phyloP scores from a whole-genome alignment of 345 rosid species.

The Ceriops tagal region DNA sequence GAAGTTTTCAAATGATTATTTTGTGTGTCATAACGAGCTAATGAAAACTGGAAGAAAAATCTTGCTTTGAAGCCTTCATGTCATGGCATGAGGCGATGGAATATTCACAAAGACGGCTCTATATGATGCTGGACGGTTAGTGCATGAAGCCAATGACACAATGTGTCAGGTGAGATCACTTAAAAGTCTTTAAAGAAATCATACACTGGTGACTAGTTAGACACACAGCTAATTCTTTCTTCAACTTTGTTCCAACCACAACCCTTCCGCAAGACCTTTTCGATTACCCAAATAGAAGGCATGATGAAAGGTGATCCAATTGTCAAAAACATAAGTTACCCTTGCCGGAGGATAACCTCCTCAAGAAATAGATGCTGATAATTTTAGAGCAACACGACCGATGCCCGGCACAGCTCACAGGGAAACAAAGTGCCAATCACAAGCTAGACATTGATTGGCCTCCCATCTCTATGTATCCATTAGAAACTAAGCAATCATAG shows the following conservation, averaged over 20 bases:
- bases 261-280: not conserved
- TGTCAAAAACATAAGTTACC: conserved; percentile 8
- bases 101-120: too few species aligned
- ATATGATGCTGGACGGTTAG: too few species aligned
- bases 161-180: too few species aligned
- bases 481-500: not conserved
- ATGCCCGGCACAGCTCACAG: conserved; percentile 10
- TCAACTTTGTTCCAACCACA: not conserved
- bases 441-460: conserved; percentile 21
- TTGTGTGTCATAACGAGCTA: too few species aligned
- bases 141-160: too few species aligned
- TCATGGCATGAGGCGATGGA: too few species aligned
- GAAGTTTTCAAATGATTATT: too few species aligned
- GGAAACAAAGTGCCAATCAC: conserved; percentile 21
- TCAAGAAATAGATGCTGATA: conserved; percentile 7
- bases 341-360: not conserved
- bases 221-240: not conserved
- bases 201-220: too few species aligned
- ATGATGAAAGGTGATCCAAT: not conserved
- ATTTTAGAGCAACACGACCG: conserved; percentile 13
- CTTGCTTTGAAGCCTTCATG: too few species aligned
- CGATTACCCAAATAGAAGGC: not conserved
- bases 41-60: too few species aligned
- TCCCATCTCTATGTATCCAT: not conserved
- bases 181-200: too few species aligned